Evolutionary conservation across 2,329 filamentous ascomycete species (phyloP).

Genomic region (Diaporthe nobilis): DNA sequence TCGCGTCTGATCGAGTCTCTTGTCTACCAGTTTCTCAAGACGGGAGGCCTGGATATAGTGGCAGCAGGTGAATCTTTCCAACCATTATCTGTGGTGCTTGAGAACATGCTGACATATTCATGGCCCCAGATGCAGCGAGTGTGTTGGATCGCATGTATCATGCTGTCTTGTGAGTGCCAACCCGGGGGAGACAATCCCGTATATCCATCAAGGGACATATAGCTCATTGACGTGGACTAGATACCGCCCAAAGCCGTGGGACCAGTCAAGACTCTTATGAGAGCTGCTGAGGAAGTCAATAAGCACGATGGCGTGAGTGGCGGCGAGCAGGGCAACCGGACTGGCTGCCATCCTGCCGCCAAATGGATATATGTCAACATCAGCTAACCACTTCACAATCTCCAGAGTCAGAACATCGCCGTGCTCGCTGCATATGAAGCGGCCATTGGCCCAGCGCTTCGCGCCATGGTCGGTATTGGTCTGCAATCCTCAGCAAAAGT

Average conservation of each 20-base stretch:
- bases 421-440: constrained; percentile 37
- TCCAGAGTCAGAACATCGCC: constrained; percentile 22
- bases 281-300: constrained; percentile 29
- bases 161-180: constrained; percentile 18
- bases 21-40: constrained; percentile 9
- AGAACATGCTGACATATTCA: not conserved
- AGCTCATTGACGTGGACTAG: not conserved
- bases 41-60: constrained; percentile 23
- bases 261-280: constrained; percentile 33
- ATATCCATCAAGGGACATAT: not conserved
- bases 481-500: not conserved
- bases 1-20: not conserved
- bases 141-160: constrained; percentile 35
- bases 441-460: constrained; percentile 36
- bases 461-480: constrained; percentile 10
- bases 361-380: not conserved
- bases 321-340: not conserved
- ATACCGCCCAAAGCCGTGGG: constrained; percentile 29
- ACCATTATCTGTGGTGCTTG: not conserved
- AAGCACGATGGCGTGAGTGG: constrained; percentile 34
- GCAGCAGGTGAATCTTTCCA: constrained; percentile 14
- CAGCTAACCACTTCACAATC: not conserved
- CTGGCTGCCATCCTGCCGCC: not conserved
- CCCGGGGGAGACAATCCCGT: not conserved
- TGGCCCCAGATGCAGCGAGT: constrained; percentile 23